Conservation (phyloP, 192 early-diverging fungal species). For the Podila minutissima region DNA sequence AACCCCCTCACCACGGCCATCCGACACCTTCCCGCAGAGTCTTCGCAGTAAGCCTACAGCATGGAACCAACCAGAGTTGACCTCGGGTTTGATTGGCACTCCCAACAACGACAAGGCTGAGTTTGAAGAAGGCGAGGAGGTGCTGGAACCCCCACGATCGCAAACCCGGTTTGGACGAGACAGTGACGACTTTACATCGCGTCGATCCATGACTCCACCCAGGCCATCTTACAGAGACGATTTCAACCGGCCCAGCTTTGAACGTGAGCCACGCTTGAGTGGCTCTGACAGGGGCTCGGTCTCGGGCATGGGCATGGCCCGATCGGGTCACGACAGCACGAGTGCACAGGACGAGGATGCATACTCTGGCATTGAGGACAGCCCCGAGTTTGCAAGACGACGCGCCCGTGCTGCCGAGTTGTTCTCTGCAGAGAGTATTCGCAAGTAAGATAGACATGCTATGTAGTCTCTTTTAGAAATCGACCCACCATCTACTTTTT, state of each 20-base stretch:
- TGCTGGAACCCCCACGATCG: conserved; percentile 23
- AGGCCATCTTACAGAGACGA: conserved; percentile 38
- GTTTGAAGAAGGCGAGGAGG: conserved; percentile 36
- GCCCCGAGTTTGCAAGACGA: conserved; percentile 35
- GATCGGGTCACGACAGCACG: conserved; percentile 5
- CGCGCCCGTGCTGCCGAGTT: conserved; percentile 49
- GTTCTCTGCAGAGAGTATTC: conserved; percentile 33
- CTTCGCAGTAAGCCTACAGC: conserved; percentile 28
- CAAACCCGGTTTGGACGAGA: background rate
- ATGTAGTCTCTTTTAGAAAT: too few relatives aligned
- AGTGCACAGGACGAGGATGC: conserved; percentile 12
- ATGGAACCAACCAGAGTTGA: conserved; percentile 19
- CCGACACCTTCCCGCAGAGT: conserved; percentile 38
- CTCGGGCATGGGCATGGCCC: conserved; percentile 15
- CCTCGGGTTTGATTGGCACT: conserved; percentile 1
- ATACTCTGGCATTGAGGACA: conserved; percentile 14
- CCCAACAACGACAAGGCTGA: conserved; percentile 34
- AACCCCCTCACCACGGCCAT: conserved; percentile 15
- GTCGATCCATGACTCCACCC: conserved; percentile 39
- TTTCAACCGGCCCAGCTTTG: conserved; percentile 30
- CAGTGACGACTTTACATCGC: conserved; percentile 12
- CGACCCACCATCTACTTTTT: too few relatives aligned
- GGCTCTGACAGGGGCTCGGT: conserved; percentile 41
- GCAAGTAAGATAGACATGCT: conserved; percentile 7
- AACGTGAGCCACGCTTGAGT: conserved; percentile 29